phyloP scores from a whole-genome alignment of 495 filamentous ascomycete genomes.

The Neurospora sp. region DNA sequence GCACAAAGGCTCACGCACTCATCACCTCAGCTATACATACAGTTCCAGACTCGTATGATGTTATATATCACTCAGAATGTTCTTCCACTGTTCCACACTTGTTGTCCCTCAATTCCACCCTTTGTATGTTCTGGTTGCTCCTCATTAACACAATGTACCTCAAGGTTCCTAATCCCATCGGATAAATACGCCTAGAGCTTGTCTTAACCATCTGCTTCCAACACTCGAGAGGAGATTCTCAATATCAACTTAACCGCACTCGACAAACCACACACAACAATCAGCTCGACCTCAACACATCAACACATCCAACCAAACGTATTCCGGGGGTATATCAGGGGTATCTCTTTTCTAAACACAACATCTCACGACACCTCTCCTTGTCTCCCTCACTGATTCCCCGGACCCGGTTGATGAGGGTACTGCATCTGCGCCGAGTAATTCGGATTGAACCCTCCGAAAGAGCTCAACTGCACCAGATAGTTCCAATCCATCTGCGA shows the following conservation, averaged over 20 bases:
- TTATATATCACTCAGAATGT: not conserved
- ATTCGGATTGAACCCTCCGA: constrained; percentile 24
- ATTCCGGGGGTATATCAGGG: not conserved
- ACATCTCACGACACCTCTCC: not conserved
- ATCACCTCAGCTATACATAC: not conserved
- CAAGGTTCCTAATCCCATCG: not conserved
- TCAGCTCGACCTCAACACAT: not conserved
- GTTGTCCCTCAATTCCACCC: not conserved
- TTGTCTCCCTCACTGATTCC: not conserved
- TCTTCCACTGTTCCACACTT: not conserved
- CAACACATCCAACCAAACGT: not conserved
- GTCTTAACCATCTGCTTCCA: not conserved
- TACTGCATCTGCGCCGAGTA: not conserved
- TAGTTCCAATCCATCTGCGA: constrained; percentile 37
- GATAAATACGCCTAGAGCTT: not conserved
- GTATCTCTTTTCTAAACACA: not conserved
- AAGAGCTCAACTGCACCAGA: constrained; percentile 26
- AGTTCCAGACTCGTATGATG: not conserved
- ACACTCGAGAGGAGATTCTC: not conserved
- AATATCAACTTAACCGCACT: too few species aligned
- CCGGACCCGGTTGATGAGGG: not conserved
- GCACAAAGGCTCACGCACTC: not conserved
- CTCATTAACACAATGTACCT: not conserved
- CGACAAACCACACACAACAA: not conserved
- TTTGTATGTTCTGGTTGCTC: not conserved